Conservation (phyloP, 2,329 filamentous ascomycete species). For the Penicillium sp. region DNA sequence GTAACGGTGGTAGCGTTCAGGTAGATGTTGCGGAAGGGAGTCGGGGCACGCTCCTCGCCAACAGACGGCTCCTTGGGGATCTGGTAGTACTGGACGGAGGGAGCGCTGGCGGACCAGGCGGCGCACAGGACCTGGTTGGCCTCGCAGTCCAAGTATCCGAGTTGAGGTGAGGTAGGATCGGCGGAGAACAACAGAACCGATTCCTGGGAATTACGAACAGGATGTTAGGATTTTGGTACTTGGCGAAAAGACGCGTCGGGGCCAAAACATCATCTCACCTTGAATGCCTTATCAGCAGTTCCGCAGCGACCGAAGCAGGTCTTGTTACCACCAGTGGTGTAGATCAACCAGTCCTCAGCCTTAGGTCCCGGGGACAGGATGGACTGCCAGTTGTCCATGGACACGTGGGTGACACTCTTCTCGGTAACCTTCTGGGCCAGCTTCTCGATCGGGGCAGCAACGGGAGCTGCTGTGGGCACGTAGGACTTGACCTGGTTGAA, state of each 20-base stretch:
- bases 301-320: constrained; percentile 62
- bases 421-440: constrained; percentile 51
- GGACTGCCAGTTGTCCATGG: constrained; percentile 57
- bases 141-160: constrained; percentile 61
- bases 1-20: constrained; percentile 60
- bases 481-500: constrained; percentile 54
- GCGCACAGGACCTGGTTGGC: constrained; percentile 58
- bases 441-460: constrained; percentile 36
- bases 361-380: constrained; percentile 45
- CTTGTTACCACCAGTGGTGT: constrained; percentile 62
- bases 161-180: constrained; percentile 54
- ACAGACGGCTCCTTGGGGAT: constrained; percentile 50
- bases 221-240: constrained; percentile 2
- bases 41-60: constrained; percentile 53
- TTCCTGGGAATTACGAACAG: constrained; percentile 40
- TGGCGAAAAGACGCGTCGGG: background rate
- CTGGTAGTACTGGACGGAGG: constrained; percentile 57
- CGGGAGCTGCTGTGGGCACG: constrained; percentile 49
- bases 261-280: constrained; percentile 34
- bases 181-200: constrained; percentile 54
- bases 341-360: constrained; percentile 58
- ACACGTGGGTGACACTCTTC: constrained; percentile 53
- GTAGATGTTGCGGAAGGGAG: constrained; percentile 53
- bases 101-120: constrained; percentile 57
- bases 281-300: constrained; percentile 53